Evolutionary conservation across 352 stramenopile species (phyloP), one percentile per base, ranked within the genome.

Genomic region (Phytophthora sojae): DNA sequence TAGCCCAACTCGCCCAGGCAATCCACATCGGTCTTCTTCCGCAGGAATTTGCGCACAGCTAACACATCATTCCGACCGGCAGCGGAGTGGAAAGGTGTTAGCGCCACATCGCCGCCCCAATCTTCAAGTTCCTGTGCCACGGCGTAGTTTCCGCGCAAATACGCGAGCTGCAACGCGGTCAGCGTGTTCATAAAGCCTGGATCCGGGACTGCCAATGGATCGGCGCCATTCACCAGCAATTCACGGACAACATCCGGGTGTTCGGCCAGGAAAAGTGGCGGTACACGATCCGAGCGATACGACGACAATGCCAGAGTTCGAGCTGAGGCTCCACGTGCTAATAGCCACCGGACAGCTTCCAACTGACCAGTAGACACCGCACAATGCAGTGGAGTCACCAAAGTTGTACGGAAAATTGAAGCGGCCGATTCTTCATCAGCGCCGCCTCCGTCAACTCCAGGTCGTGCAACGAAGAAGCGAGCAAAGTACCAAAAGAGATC

Each of bases 401-500:
- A 63, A n/a, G 88, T 96, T 37, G 86, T 93, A 56, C 89, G 89
- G 70, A 96, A 94, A 42, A 94, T 85, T 4, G 88, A 93, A 5
- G 83, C 86, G 6, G 83, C 85, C 23, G 83, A 86, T 61, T 93
- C 83, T 44, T 94, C 84, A 19, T 89, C 82, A 8, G 59, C 71
- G 6, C 66, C 66, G 23, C 66, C 60, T n/a, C 62, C 72, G 23
- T 72, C 66, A 4, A 69, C 72, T 23, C 74, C 76, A 2, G 83
- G 85, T 3, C 79, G 80, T 3, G 72, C 61, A n/a, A 96, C 80
- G 37, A 96, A 89, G 44, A 87, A 90, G 14, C 83, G 80, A 35
- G 85, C 85, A 52, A 94, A 89, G 52, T 92, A 94, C 83, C 82
- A 92, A 45, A 95, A 96, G 39, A 96, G 60, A 59, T 96, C 86